Evolutionary conservation across 257 asterid species (phyloP), one percentile per base, ranked within the genome.

Genomic region (Nicotiana benthamiana): DNA sequence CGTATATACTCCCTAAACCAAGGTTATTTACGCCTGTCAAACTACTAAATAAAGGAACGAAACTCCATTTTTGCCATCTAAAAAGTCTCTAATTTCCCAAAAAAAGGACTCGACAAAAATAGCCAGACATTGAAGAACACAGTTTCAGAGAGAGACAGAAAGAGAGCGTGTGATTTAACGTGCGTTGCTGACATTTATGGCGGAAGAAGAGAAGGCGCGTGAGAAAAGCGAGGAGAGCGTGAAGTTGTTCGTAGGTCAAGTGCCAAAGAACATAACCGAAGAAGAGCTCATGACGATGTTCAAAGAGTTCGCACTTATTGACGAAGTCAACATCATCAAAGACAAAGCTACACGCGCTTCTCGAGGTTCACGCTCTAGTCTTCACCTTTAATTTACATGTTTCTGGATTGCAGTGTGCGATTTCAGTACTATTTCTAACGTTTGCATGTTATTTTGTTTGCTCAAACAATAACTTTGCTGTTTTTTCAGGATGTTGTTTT

Each of bases 181-280:
- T 16, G 75, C 18, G 48, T 68, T 28, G 81, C 78, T 40, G 75
- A 88, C 87, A 57, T 79, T 82, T 86, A 92, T 93, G 98, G 97
- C 96, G 92, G 97, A 90, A 79, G 90, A 81, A 70, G 81, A 83
- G 22, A 74, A 59, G 48, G 74, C 80, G 85, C 80, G 80, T 77
- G 75, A 84, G 80, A 84, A 83, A 75, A 90, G 88, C 51, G 90
- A 86, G 20, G 97, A 93, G 84, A 89, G 97, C 88, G 99, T 96
- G 84, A 96, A 96, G 97, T 89, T 96, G 82, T 96, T 96, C 82
- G 97, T 92, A 2, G 99, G 99, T 75, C 98, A 96, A 88, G 94
- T 93, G 83, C 98, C 99, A 65, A 95, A 93, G 90, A 84, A 89
- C 77, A 91, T 91, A 97, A 89, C 89, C 85, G 98, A 95, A 86